Percentiles rank a stretch among this genome's conserved stretches.
These are phyloP conservation scores for Leccinum subgranulosum DNA, from an alignment of 768 basidiomycete species.

Conservation along the genomic window DNA sequence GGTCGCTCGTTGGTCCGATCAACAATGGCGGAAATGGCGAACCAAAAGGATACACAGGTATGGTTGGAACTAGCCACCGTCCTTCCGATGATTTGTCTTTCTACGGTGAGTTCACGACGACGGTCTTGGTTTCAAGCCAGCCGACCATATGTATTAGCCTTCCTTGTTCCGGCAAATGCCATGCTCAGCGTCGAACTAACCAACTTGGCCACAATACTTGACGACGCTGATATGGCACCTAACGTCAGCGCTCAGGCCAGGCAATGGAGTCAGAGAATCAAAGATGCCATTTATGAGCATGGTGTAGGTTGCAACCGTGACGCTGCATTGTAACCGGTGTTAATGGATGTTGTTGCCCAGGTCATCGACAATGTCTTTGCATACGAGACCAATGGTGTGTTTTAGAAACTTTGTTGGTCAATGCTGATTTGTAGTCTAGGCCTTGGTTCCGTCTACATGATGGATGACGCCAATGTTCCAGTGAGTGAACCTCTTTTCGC, in stretches of 20 bases:
- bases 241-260: conserved; percentile 53
- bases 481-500: conserved; percentile 37
- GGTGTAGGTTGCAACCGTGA: conserved; percentile 40
- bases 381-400: conserved; percentile 70
- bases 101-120: conserved; percentile 45
- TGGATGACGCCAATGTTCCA: conserved; percentile 86
- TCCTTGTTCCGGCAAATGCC: conserved; percentile 76
- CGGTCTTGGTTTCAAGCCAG: not conserved
- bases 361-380: conserved; percentile 65
- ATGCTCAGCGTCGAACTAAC: conserved; percentile 75
- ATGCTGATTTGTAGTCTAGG: conserved; percentile 34
- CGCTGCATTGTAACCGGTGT: not conserved
- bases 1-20: conserved; percentile 57
- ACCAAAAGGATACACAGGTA: conserved; percentile 69
- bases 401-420: not conserved
- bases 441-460: conserved; percentile 67
- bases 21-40: conserved; percentile 71
- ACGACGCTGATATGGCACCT: conserved; percentile 43
- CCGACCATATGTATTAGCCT: conserved; percentile 44
- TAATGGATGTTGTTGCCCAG: conserved; percentile 31
- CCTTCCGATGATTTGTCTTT: conserved; percentile 73
- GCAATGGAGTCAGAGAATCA: conserved; percentile 55
- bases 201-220: conserved; percentile 59
- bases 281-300: conserved; percentile 57
- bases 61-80: conserved; percentile 73